Percentiles rank a stretch among this genome's conserved stretches.
Conservation (phyloP, 768 basidiomycete species). For the Podaxis mareebaensis region DNA sequence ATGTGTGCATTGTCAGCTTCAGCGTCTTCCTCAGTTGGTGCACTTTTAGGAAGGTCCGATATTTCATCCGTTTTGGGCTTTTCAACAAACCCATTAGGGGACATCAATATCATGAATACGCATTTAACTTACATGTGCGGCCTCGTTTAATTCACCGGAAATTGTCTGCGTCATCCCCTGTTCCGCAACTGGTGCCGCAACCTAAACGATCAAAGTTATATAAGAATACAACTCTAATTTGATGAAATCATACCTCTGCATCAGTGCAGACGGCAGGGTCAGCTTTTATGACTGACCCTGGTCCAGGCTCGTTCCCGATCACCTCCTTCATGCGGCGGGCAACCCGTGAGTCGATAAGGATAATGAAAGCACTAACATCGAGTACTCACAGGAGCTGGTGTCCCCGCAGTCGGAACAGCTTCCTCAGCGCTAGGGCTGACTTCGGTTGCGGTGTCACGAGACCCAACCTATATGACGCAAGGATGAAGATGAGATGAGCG, state of each 20-base stretch:
- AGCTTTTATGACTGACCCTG: conserved; percentile 2
- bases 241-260: neutral
- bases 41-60: neutral
- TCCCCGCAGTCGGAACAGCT: neutral
- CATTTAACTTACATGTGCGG: neutral
- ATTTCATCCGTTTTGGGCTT: conserved; percentile 6
- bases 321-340: neutral
- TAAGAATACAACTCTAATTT: neutral
- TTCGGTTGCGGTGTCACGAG: neutral
- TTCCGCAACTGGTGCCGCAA: conserved; percentile 4
- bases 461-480: conserved; percentile 1
- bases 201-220: conserved; percentile 2
- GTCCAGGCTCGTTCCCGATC: neutral
- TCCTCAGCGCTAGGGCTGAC: conserved; percentile 9
- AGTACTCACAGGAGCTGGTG: conserved; percentile 1
- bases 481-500: conserved; percentile 1
- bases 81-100: neutral
- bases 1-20: neutral
- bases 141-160: conserved; percentile 5
- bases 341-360: neutral
- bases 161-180: neutral
- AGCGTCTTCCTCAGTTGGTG: neutral
- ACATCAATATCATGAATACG: neutral
- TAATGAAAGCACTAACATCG: neutral
- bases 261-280: neutral